Evolutionary conservation across 2,329 filamentous ascomycete genomes (phyloP).

Genomic region (Exophiala spinifera): DNA sequence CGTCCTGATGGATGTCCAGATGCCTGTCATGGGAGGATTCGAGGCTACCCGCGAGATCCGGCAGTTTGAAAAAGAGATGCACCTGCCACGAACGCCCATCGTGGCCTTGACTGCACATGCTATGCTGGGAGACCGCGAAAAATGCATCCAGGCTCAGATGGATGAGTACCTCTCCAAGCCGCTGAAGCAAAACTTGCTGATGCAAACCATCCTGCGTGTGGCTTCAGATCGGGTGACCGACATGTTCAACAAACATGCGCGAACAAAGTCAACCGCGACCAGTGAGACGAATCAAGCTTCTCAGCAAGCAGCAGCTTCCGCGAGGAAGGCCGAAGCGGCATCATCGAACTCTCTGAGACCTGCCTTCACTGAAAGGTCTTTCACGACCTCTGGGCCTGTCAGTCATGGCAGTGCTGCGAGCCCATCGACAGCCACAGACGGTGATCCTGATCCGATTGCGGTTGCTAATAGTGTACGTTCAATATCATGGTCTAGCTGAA

Average conservation of each 20-base stretch:
- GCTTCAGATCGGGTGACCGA: conserved; percentile 73
- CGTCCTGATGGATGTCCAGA: conserved; percentile 98
- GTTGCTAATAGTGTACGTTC: conserved; percentile 21
- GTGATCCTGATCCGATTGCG: conserved; percentile 57
- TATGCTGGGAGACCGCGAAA: conserved; percentile 97
- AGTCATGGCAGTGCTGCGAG: conserved; percentile 58
- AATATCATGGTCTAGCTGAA: conserved; percentile 21
- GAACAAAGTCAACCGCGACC: conserved; percentile 39
- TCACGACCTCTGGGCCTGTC: conserved; percentile 65
- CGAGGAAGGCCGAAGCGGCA: background rate
- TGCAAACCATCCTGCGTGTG: conserved; percentile 96
- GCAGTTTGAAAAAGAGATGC: conserved; percentile 83
- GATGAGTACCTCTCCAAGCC: conserved; percentile 98
- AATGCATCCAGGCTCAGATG: conserved; percentile 98
- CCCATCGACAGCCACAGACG: conserved; percentile 59
- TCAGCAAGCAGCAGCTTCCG: background rate
- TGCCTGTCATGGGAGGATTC: conserved; percentile 99
- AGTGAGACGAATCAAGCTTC: background rate
- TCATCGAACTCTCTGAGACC: conserved; percentile 41
- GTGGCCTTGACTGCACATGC: conserved; percentile 96
- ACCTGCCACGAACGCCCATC: conserved; percentile 81
- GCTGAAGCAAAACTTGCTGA: conserved; percentile 92
- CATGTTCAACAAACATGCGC: conserved; percentile 69
- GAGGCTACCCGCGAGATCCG: conserved; percentile 96
- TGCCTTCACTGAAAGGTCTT: conserved; percentile 59